Evolutionary conservation across 352 stramenopile species (phyloP).

Genomic region (Globisporangium nunn): DNA sequence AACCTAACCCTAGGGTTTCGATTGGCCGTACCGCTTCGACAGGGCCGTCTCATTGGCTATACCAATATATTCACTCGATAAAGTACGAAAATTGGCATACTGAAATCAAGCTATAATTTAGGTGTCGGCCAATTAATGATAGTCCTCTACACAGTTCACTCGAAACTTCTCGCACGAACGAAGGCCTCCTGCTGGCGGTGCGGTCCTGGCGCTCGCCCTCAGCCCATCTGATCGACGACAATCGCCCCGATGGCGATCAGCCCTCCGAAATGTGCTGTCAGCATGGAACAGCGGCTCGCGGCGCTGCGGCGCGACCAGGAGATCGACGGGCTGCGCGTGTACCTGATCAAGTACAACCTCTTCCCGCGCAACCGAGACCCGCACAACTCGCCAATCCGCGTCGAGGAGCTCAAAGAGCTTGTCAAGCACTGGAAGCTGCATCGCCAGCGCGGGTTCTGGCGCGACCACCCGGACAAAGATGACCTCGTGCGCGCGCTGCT

Average conservation of each 20-base stretch:
- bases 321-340: slow-evolving; percentile 73
- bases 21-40: too few relatives aligned
- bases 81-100: too few relatives aligned
- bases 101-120: too few relatives aligned
- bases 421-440: slow-evolving; percentile 90
- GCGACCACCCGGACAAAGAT: slow-evolving; percentile 86
- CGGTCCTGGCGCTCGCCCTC: too few relatives aligned
- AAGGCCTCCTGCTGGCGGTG: too few relatives aligned
- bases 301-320: slow-evolving; percentile 75
- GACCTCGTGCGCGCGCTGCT: slow-evolving; percentile 83
- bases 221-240: too few relatives aligned
- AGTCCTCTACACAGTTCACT: too few relatives aligned
- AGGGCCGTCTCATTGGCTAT: too few relatives aligned
- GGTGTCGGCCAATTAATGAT: too few relatives aligned
- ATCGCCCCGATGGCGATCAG: slow-evolving; percentile 48
- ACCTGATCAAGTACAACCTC: slow-evolving; percentile 86
- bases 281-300: slow-evolving; percentile 81
- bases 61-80: too few relatives aligned
- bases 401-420: slow-evolving; percentile 89
- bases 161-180: too few relatives aligned
- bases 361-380: slow-evolving; percentile 79
- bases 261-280: slow-evolving; percentile 73
- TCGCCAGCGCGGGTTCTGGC: slow-evolving; percentile 85
- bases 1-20: too few relatives aligned
- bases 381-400: slow-evolving; percentile 78